phyloP scores from a whole-genome alignment of 805 yeast genomes.

The Suhomyces vadensis region DNA sequence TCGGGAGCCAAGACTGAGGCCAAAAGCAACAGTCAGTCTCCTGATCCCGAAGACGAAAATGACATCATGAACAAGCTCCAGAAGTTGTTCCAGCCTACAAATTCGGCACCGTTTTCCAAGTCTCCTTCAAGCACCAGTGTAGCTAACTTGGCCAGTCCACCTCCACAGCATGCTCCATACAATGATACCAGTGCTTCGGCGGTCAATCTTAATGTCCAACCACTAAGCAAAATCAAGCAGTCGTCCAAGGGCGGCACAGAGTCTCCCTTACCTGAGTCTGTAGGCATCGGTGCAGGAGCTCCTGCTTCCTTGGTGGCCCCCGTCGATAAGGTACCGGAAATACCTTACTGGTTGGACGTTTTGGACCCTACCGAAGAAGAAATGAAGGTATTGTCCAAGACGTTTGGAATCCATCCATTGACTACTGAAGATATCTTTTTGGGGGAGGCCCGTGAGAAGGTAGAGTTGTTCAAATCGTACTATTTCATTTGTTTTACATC shows the following conservation, averaged over 20 bases:
- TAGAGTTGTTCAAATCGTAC: slow-evolving; percentile 86
- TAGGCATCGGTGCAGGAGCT: slow-evolving; percentile 1
- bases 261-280: slow-evolving; percentile 9
- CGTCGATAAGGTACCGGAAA: slow-evolving; percentile 10
- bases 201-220: background rate
- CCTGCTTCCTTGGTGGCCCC: slow-evolving; percentile 14
- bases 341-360: slow-evolving; percentile 82
- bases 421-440: slow-evolving; percentile 93
- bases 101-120: slow-evolving; percentile 16
- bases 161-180: background rate
- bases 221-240: slow-evolving; percentile 7
- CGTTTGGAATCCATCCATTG: slow-evolving; percentile 93
- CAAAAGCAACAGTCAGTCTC: slow-evolving; percentile 11
- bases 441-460: slow-evolving; percentile 94
- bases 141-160: slow-evolving; percentile 5
- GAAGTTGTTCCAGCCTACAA: slow-evolving; percentile 28
- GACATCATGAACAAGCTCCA: slow-evolving; percentile 13
- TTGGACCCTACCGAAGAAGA: slow-evolving; percentile 94
- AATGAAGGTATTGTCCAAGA: slow-evolving; percentile 85
- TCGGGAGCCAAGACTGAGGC: background rate
- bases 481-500: slow-evolving; percentile 83
- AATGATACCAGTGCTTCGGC: background rate
- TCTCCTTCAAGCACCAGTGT: slow-evolving; percentile 13
- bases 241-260: slow-evolving; percentile 2
- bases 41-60: slow-evolving; percentile 8